These are phyloP conservation scores for Avicennia marina DNA, from an alignment of 257 asterid species.

Conservation along the genomic window DNA sequence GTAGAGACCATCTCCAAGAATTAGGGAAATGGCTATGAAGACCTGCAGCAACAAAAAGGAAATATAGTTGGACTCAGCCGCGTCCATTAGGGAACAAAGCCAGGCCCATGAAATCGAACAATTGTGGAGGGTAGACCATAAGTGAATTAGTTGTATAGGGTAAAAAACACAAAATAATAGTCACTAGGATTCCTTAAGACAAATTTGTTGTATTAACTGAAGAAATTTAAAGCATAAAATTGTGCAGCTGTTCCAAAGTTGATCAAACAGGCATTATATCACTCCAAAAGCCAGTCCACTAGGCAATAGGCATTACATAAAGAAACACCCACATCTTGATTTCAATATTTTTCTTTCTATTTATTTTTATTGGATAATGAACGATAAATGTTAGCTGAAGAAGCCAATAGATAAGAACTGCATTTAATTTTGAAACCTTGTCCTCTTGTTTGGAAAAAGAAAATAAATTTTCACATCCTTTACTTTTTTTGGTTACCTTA, in stretches of 20 bases:
- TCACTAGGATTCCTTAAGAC: neutral
- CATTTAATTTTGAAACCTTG: slow-evolving; percentile 5
- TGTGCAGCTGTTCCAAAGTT: neutral
- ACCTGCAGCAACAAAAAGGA: slow-evolving; percentile 45
- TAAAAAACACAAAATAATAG: neutral
- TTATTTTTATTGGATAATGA: neutral
- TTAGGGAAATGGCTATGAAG: slow-evolving; percentile 78
- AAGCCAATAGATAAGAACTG: neutral
- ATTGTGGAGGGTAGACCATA: neutral
- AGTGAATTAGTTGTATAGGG: neutral
- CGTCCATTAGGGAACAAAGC: neutral
- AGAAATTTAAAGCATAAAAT: neutral
- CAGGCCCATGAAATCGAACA: neutral
- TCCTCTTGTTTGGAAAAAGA: slow-evolving; percentile 4
- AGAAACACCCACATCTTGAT: neutral
- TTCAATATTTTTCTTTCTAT: neutral
- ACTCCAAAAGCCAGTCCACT: neutral
- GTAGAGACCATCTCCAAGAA: slow-evolving; percentile 93
- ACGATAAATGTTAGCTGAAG: neutral
- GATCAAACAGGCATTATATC: neutral
- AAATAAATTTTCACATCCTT: neutral
- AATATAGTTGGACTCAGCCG: slow-evolving; percentile 5
- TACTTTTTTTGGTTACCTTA: slow-evolving; percentile 46
- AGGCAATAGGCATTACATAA: neutral
- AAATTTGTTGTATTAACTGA: neutral